phyloP scores from a whole-genome alignment of 2,329 filamentous ascomycete species.

The Xylariaceae sp. region DNA sequence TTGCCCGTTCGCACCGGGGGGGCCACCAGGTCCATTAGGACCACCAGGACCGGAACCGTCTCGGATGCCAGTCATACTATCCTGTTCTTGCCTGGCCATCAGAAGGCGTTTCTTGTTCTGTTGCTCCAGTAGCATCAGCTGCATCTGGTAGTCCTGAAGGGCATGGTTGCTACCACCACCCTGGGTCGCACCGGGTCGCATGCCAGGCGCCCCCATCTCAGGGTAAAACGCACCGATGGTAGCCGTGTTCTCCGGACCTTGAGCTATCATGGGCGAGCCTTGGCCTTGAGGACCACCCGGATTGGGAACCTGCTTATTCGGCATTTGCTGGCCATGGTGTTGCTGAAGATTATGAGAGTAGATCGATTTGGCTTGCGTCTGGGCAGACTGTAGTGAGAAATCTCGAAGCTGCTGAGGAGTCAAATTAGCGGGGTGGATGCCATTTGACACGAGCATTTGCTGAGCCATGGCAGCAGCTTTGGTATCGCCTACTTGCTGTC shows the following conservation, averaged over 20 bases:
- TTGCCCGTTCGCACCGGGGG: constrained; percentile 54
- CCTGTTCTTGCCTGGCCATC: constrained; percentile 78
- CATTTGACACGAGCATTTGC: constrained; percentile 60
- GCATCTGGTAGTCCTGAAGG: constrained; percentile 84
- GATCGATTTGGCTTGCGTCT: constrained; percentile 74
- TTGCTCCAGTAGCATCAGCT: constrained; percentile 79
- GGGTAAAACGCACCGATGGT: constrained; percentile 54
- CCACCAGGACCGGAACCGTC: constrained; percentile 47
- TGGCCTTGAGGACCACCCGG: constrained; percentile 65
- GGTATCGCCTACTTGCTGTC: constrained; percentile 57
- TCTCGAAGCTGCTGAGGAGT: constrained; percentile 70
- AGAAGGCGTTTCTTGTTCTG: constrained; percentile 82
- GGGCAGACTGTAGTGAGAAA: constrained; percentile 50
- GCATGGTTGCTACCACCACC: constrained; percentile 66
- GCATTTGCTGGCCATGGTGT: constrained; percentile 76
- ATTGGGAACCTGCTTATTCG: constrained; percentile 74
- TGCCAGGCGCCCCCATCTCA: constrained; percentile 54
- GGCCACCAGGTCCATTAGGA: constrained; percentile 38
- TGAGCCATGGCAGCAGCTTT: constrained; percentile 42
- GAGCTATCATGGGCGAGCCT: constrained; percentile 76
- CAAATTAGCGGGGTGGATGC: constrained; percentile 70
- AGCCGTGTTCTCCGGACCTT: constrained; percentile 58
- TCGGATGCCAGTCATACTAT: constrained; percentile 51
- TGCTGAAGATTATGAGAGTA: constrained; percentile 82
- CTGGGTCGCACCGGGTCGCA: constrained; percentile 49